Percentiles rank a stretch among this genome's conserved stretches.
Conservation (phyloP, 2,329 filamentous ascomycete genomes). For the Ophiostoma montium region DNA sequence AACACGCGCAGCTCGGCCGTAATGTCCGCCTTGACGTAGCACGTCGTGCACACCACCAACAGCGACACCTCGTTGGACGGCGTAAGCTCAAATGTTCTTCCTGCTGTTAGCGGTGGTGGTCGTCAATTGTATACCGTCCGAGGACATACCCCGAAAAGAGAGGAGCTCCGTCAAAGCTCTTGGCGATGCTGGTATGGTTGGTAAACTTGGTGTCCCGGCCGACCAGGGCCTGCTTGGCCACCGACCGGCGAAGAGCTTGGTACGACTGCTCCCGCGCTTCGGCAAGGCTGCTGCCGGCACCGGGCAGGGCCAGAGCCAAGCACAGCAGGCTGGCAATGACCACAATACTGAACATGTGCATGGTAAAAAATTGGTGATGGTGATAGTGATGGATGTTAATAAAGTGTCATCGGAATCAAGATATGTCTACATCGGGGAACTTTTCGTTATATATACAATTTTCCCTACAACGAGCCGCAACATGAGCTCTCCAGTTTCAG, state of each 20-base stretch:
- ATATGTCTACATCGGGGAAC: no score
- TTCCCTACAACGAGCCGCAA: no score
- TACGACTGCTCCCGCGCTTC: not conserved
- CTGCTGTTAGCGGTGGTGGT: not conserved
- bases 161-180: constrained; percentile 5
- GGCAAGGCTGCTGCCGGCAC: not conserved
- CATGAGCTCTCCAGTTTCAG: no score
- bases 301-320: not conserved
- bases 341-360: not conserved
- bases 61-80: not conserved
- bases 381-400: no score
- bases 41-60: constrained; percentile 4
- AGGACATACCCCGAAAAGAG: constrained; percentile 6
- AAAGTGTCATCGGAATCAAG: no score
- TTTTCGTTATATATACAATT: no score
- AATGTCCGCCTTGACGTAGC: constrained; percentile 6
- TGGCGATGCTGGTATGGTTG: constrained; percentile 8
- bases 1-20: constrained; percentile 2
- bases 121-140: no score
- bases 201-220: not conserved
- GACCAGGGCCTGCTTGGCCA: not conserved
- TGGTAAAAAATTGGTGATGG: not conserved
- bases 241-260: not conserved
- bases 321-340: not conserved
- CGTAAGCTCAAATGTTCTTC: not conserved